A percentile compares a stretch with the other conserved stretches of the same genome.
These are phyloP conservation scores for Eimeria acervulina DNA, from an alignment of 169 alveolate species.

Conservation along the genomic window DNA sequence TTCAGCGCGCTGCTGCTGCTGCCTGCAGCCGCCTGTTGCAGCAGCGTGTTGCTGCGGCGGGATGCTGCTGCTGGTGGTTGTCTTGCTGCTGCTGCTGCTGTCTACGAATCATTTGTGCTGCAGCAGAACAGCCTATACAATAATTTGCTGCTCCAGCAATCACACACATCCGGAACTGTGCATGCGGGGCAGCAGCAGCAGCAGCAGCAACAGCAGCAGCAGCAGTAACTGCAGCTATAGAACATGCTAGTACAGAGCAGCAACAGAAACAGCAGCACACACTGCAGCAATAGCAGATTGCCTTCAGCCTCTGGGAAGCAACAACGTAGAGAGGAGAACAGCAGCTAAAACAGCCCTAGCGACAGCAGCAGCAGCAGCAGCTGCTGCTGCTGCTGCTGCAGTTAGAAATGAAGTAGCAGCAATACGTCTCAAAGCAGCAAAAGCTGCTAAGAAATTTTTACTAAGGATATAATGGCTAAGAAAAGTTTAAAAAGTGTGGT, in stretches of 20 bases:
- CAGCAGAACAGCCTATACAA: neutral
- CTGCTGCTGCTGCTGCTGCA: neutral
- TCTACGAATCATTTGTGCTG: neutral
- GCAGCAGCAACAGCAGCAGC: slow-evolving; percentile 45
- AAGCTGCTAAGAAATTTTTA: no score
- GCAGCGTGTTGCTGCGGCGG: neutral
- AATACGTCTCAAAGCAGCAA: neutral
- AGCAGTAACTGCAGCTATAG: neutral
- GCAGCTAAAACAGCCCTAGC: neutral
- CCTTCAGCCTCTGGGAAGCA: neutral
- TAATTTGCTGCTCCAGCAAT: neutral
- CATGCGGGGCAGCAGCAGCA: neutral
- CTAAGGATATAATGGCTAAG: no score
- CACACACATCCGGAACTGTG: neutral
- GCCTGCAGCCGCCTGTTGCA: slow-evolving; percentile 11
- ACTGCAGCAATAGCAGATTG: neutral
- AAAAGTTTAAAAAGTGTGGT: no score
- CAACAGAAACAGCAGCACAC: neutral
- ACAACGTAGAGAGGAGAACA: neutral
- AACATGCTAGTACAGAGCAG: neutral
- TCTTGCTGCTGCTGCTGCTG: neutral
- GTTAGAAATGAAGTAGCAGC: neutral
- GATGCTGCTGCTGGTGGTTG: neutral
- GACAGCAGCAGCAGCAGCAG: neutral
- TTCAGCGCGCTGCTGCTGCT: neutral